Base-by-base conservation (phyloP, 2,329 filamentous ascomycete species). In the Aspergillus neotritici region DNA sequence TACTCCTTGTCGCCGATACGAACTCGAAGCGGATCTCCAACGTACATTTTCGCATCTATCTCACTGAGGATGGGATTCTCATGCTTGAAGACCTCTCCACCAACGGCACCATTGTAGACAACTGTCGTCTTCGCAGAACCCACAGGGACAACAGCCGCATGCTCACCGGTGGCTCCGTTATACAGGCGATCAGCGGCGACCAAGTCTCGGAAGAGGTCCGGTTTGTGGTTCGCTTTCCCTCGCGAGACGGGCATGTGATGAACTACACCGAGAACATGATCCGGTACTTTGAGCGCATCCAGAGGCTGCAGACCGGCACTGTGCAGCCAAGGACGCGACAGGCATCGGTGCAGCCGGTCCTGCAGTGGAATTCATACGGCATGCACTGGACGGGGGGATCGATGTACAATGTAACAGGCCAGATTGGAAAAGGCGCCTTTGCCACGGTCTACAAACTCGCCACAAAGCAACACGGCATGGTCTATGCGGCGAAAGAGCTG, bases 31-130 rank as follows among this genome's bases (percentile, higher is more conserved):
- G 86, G 34, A 78, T 98, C 47, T 97, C 91, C 72, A 96, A 97
- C 61, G 77, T 86, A n/a, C 93, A 98, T 63, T 98, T 97, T 63
- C 84, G 88, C 41, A 94, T 98, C 49, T 95, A 85, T 60, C 76
- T 95, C 55, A 98, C 94, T 56, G 74, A 82, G n/a, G 80, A 87
- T 50, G 87, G 86, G 21, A 83, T 86, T 44, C 76, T 96, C 51
- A 95, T 98, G 88, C 72, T 97, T 10, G 84, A 95, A 64, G 93
- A 98, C 61, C 79, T 83, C 61, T 97, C 93, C 0, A 96, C 89
- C n/a, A 98, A 97, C 58, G 93, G 93, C 21, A 97, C 93, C 4
- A 74, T 87, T 47, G 87, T 97, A 44, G 90, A 97, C 65, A 76
- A 79, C 16, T 71, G 74, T 13, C 71, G 87, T 30, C 74, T 98